A percentile compares a stretch with the other conserved stretches of the same genome.
phyloP scores from a whole-genome alignment of 257 asterid genomes.

The Verbascum thapsus region DNA sequence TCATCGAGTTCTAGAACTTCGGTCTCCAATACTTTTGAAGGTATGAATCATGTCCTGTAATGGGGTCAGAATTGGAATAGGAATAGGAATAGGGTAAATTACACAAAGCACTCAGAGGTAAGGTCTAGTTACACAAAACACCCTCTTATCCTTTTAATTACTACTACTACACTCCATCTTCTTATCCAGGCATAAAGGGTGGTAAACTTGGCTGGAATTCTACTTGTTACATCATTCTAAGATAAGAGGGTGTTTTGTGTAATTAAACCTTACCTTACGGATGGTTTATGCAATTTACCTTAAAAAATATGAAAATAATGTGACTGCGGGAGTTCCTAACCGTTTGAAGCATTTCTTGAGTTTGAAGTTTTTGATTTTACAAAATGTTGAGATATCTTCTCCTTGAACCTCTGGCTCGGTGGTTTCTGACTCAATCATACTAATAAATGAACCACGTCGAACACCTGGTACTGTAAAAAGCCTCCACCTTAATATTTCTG shows the following conservation, averaged over 20 bases:
- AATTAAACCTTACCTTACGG: no score
- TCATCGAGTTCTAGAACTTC: conserved; percentile 88
- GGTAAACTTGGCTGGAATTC: no score
- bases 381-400: background rate
- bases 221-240: no score
- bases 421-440: background rate
- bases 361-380: background rate
- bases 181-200: no score
- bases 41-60: conserved; percentile 41
- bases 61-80: no score
- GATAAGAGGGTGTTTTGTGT: no score
- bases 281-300: background rate
- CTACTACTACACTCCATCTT: no score
- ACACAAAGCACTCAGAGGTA: no score
- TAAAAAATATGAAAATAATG: background rate
- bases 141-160: no score
- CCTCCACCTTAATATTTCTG: background rate
- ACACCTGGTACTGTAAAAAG: background rate
- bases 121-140: no score
- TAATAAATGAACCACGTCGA: background rate
- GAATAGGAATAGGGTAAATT: no score
- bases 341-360: background rate
- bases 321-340: background rate
- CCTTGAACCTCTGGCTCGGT: background rate
- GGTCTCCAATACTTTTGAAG: conserved; percentile 93